Conservation (phyloP, 2,329 filamentous ascomycete species). For the Claviceps sp. region DNA sequence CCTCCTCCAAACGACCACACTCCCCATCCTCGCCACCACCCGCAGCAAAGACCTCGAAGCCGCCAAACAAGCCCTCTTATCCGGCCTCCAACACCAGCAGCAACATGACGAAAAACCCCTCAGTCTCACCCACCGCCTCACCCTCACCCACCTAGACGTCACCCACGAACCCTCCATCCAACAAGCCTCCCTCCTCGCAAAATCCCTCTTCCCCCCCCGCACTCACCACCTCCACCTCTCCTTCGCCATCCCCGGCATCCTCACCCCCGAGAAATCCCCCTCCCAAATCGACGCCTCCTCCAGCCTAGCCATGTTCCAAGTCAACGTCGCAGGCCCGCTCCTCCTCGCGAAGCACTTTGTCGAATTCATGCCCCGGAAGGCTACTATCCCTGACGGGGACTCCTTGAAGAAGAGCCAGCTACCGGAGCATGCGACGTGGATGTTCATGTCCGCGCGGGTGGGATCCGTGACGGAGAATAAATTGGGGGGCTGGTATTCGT, state of each 20-base stretch:
- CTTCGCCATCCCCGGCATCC: slow-evolving; percentile 56
- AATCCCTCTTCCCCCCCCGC: slow-evolving; percentile 34
- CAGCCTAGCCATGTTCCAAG: slow-evolving; percentile 55
- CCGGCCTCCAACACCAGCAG: slow-evolving; percentile 11
- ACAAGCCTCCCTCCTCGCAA: slow-evolving; percentile 38
- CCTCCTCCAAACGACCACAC: slow-evolving; percentile 30
- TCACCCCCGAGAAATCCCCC: slow-evolving; percentile 60
- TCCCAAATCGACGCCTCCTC: slow-evolving; percentile 45
- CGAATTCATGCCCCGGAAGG: slow-evolving; percentile 50
- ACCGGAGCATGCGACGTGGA: slow-evolving; percentile 45
- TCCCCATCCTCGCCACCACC: slow-evolving; percentile 34
- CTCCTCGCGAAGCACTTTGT: slow-evolving; percentile 66
- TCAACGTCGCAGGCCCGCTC: slow-evolving; percentile 63
- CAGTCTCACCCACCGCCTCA: slow-evolving; percentile 18
- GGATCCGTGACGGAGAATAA: slow-evolving; percentile 60
- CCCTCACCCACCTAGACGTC: slow-evolving; percentile 30
- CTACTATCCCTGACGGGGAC: slow-evolving; percentile 15
- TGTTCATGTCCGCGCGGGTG: slow-evolving; percentile 67
- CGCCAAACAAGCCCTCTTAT: slow-evolving; percentile 22
- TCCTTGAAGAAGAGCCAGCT: slow-evolving; percentile 15
- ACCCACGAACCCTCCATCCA: slow-evolving; percentile 49
- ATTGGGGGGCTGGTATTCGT: slow-evolving; percentile 70
- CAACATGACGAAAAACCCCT: neutral
- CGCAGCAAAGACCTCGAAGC: slow-evolving; percentile 21
- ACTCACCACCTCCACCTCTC: slow-evolving; percentile 52